phyloP scores from a whole-genome alignment of 805 yeast genomes.

The Candida verbasci region DNA sequence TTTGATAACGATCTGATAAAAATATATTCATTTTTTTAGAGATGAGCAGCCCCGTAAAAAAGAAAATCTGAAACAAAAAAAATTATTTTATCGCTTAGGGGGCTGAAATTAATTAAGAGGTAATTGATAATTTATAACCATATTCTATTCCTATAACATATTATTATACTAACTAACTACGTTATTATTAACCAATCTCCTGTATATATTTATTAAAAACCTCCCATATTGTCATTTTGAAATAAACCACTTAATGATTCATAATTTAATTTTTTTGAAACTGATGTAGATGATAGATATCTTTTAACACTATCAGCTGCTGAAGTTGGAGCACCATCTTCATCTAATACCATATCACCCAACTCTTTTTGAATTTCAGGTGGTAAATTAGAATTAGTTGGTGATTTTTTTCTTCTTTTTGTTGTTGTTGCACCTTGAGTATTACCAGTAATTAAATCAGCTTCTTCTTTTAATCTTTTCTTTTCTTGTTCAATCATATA shows the following conservation, averaged over 20 bases:
- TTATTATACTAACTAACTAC: no score
- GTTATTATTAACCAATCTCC: no score
- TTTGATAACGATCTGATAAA: background rate
- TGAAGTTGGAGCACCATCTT: conserved; percentile 40
- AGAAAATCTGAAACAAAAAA: background rate
- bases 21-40: background rate
- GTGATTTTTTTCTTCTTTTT: conserved; percentile 41
- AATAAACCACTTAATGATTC: conserved; percentile 63
- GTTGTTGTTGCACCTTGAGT: conserved; percentile 19
- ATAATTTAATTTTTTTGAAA: conserved; percentile 88
- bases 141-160: no score
- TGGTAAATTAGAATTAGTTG: conserved; percentile 18
- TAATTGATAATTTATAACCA: no score
- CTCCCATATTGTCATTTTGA: conserved; percentile 1
- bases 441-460: conserved; percentile 83
- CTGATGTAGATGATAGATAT: conserved; percentile 69
- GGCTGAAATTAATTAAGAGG: no score
- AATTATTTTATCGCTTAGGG: no score
- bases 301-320: conserved; percentile 79
- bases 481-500: conserved; percentile 80
- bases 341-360: conserved; percentile 39
- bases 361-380: conserved; percentile 18
- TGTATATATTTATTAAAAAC: no score
- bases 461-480: conserved; percentile 76
- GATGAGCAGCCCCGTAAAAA: conserved; percentile 3